A percentile compares a stretch with the other conserved stretches of the same genome.
These are phyloP conservation scores for Mariannaea elegans DNA, from an alignment of 2,329 filamentous ascomycete species.

Conservation along the genomic window DNA sequence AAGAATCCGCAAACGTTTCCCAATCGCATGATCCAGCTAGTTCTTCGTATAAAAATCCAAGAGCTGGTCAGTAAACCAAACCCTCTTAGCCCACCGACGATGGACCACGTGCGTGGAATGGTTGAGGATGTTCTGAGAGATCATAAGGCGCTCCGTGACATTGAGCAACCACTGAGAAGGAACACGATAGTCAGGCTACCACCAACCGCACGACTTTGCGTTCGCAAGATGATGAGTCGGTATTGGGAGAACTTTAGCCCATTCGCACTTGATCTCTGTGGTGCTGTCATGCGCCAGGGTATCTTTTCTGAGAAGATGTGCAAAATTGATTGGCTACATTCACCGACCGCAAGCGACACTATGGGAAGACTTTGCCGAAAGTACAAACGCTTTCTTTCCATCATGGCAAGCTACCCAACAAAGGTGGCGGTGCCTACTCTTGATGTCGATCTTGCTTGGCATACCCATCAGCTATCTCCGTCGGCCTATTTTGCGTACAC, in stretches of 20 bases:
- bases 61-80: constrained; percentile 46
- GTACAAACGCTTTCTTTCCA: constrained; percentile 69
- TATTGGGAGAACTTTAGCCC: constrained; percentile 75
- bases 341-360: constrained; percentile 69
- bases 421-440: constrained; percentile 73
- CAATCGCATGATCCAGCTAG: constrained; percentile 62
- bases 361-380: constrained; percentile 72
- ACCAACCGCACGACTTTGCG: constrained; percentile 50
- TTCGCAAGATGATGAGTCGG: constrained; percentile 74
- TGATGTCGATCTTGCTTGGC: constrained; percentile 80
- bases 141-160: constrained; percentile 22
- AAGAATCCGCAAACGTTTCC: constrained; percentile 58
- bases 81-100: constrained; percentile 47
- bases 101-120: constrained; percentile 60
- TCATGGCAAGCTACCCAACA: constrained; percentile 60
- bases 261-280: constrained; percentile 71
- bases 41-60: constrained; percentile 54
- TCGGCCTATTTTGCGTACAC: constrained; percentile 69
- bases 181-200: background rate
- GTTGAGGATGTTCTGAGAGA: constrained; percentile 58
- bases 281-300: constrained; percentile 72
- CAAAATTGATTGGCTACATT: constrained; percentile 80
- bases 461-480: constrained; percentile 80
- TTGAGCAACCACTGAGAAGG: constrained; percentile 26
- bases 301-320: constrained; percentile 78